These are phyloP conservation scores for Suhomyces atakaporum DNA, from an alignment of 1,139 yeast species.

Conservation along the genomic window DNA sequence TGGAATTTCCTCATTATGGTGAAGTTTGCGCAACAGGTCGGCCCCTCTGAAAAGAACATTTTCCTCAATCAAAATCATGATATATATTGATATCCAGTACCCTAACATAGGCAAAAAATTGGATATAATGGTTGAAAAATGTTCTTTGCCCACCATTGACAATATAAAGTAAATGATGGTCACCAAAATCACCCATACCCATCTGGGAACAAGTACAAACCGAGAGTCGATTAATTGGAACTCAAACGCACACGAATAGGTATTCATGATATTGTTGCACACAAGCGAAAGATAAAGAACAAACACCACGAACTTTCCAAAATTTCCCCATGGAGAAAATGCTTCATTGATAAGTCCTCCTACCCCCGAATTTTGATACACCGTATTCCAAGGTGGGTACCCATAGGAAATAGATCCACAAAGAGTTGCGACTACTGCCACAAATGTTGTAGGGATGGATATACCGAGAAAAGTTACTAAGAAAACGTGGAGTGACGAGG, in stretches of 20 bases:
- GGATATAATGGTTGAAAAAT: slow-evolving; percentile 26
- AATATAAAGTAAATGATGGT: slow-evolving; percentile 24
- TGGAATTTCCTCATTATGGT: slow-evolving; percentile 17
- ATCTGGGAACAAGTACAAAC: slow-evolving; percentile 25
- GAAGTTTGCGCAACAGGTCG: slow-evolving; percentile 13
- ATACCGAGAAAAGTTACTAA: slow-evolving; percentile 26
- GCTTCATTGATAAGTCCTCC: slow-evolving; percentile 28
- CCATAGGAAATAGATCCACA: slow-evolving; percentile 28
- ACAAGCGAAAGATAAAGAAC: slow-evolving; percentile 36
- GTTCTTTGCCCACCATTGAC: slow-evolving; percentile 25
- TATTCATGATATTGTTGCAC: slow-evolving; percentile 40
- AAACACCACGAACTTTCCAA: slow-evolving; percentile 36
- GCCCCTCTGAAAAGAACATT: slow-evolving; percentile 24
- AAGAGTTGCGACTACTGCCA: slow-evolving; percentile 25
- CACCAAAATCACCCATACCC: slow-evolving; percentile 27
- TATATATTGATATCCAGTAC: slow-evolving; percentile 32
- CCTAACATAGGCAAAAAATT: slow-evolving; percentile 33
- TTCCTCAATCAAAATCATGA: slow-evolving; percentile 26
- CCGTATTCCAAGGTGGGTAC: slow-evolving; percentile 27
- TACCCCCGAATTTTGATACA: slow-evolving; percentile 23
- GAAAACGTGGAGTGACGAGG: slow-evolving; percentile 23
- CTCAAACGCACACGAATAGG: slow-evolving; percentile 30
- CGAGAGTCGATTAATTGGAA: slow-evolving; percentile 26
- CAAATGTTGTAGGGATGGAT: slow-evolving; percentile 29
- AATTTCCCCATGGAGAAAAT: slow-evolving; percentile 28